These are phyloP conservation scores for Leishmania gerbilli DNA, from an alignment of 208 protist genomes.

Conservation along the genomic window DNA sequence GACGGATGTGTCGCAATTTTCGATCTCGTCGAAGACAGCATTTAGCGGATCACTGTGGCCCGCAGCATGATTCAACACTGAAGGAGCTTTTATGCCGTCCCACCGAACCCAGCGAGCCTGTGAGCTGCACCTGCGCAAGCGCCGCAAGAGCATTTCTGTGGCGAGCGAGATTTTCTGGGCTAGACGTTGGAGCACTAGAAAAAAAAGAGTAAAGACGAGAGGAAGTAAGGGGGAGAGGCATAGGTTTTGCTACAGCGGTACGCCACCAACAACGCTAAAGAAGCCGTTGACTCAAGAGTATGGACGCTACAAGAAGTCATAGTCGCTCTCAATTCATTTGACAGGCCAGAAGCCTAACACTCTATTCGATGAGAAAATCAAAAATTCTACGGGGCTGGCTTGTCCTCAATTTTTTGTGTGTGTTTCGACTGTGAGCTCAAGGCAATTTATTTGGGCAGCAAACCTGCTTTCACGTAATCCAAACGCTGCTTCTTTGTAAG, in stretches of 20 bases:
- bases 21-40: constrained; percentile 35
- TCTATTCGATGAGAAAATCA: background rate
- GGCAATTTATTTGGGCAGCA: constrained; percentile 76
- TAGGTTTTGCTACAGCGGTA: background rate
- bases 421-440: background rate
- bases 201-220: background rate
- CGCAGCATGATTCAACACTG: background rate
- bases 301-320: background rate
- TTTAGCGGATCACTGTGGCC: constrained; percentile 13
- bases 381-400: background rate
- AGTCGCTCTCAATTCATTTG: background rate
- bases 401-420: background rate
- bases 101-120: background rate
- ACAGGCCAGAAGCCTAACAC: background rate
- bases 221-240: background rate
- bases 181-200: background rate
- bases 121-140: background rate
- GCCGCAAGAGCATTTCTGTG: constrained; percentile 2
- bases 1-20: constrained; percentile 22
- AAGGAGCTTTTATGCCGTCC: background rate
- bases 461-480: constrained; percentile 86
- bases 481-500: constrained; percentile 91
- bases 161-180: background rate
- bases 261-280: background rate
- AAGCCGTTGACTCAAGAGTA: background rate